A percentile compares a stretch with the other conserved stretches of the same genome.
These are phyloP conservation scores for Pythium chondricola DNA, from an alignment of 352 stramenopile species.

Conservation along the genomic window DNA sequence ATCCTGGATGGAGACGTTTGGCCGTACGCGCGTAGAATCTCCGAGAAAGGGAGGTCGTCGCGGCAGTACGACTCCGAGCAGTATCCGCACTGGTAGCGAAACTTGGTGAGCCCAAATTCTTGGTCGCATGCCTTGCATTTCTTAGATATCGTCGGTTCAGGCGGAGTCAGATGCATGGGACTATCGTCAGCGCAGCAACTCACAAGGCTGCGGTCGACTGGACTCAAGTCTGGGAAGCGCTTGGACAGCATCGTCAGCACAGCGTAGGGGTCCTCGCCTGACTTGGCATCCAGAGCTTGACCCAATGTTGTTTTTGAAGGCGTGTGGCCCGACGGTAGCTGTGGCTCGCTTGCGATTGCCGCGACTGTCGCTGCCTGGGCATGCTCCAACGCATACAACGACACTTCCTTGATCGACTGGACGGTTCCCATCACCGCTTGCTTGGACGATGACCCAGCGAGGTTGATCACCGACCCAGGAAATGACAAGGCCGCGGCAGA, in stretches of 20 bases:
- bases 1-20: conserved; percentile 52
- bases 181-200: conserved; percentile 55
- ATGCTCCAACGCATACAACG: conserved; percentile 67
- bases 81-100: conserved; percentile 79
- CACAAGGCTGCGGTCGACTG: conserved; percentile 64
- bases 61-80: conserved; percentile 76
- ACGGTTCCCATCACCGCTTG: conserved; percentile 60
- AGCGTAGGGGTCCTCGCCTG: conserved; percentile 24
- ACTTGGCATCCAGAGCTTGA: conserved; percentile 8
- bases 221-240: conserved; percentile 66
- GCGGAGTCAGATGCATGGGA: conserved; percentile 40
- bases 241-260: conserved; percentile 70
- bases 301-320: conserved; percentile 7
- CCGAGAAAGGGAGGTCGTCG: conserved; percentile 52
- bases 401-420: conserved; percentile 70
- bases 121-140: conserved; percentile 61
- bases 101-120: conserved; percentile 80
- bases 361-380: conserved; percentile 57
- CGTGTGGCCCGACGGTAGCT: conserved; percentile 18
- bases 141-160: conserved; percentile 55
- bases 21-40: conserved; percentile 61
- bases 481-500: conserved; percentile 52
- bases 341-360: conserved; percentile 45
- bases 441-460: conserved; percentile 58
- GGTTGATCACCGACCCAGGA: conserved; percentile 53